These are phyloP conservation scores for Saturnispora mendoncae DNA, from an alignment of 805 yeast species.

Conservation along the genomic window DNA sequence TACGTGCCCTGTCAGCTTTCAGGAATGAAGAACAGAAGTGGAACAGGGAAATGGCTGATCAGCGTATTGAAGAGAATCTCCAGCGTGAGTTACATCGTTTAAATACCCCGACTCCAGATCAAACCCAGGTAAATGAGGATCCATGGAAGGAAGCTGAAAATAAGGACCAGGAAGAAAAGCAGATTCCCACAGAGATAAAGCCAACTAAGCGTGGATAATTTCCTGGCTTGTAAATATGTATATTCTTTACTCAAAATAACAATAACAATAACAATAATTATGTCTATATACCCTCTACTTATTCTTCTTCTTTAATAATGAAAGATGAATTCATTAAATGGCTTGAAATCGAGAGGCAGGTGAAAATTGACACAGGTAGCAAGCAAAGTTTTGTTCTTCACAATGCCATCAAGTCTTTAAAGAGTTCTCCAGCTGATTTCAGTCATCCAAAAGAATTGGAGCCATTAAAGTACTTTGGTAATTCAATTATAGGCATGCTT, in stretches of 20 bases:
- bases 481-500: constrained; percentile 48
- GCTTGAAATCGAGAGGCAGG: constrained; percentile 45
- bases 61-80: constrained; percentile 18
- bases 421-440: constrained; percentile 36
- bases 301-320: constrained; percentile 17
- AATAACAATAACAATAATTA: no score
- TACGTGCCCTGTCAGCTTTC: constrained; percentile 42
- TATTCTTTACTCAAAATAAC: no score
- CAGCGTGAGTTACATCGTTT: constrained; percentile 17
- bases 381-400: constrained; percentile 30
- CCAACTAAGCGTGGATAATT: not conserved
- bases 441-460: constrained; percentile 49
- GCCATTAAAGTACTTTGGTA: constrained; percentile 63
- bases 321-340: constrained; percentile 46
- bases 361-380: constrained; percentile 4
- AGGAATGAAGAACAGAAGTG: constrained; percentile 35
- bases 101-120: not conserved
- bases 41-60: constrained; percentile 15
- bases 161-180: not conserved
- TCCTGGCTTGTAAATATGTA: not conserved
- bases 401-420: constrained; percentile 48
- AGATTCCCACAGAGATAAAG: not conserved
- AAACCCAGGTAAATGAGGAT: not conserved
- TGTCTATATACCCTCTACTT: no score
- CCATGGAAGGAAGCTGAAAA: constrained; percentile 8